A percentile compares a stretch with the other conserved stretches of the same genome.
Conservation (phyloP, 176 grass and related monocot species). For the Aegilops sharonensis region DNA sequence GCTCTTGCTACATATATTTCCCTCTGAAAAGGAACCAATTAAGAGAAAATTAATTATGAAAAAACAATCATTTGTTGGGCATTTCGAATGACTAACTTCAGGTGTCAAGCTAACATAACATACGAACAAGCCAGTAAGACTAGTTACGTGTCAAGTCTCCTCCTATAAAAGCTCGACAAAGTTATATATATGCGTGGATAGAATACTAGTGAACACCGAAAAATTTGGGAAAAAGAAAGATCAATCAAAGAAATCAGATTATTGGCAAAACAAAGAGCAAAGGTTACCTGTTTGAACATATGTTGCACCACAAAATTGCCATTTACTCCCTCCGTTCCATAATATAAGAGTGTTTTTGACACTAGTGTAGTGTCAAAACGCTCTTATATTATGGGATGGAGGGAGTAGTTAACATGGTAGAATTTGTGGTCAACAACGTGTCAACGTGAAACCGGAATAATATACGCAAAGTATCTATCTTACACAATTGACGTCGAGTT, state of each 20-base stretch:
- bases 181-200: not conserved
- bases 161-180: not conserved
- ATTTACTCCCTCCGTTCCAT: too few relatives aligned
- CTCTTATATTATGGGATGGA: too few relatives aligned
- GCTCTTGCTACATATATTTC: slow-evolving; percentile 95
- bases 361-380: too few relatives aligned
- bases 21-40: slow-evolving; percentile 35
- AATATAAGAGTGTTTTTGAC: too few relatives aligned
- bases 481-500: not conserved
- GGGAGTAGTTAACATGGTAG: not conserved
- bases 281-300: not conserved
- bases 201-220: not conserved
- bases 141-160: not conserved
- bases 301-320: not conserved
- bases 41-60: slow-evolving; percentile 2
- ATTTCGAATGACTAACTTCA: not conserved
- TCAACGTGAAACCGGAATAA: not conserved
- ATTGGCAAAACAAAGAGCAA: not conserved
- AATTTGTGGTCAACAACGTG: slow-evolving; percentile 6
- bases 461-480: not conserved
- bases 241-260: not conserved
- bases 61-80: not conserved
- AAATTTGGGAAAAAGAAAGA: not conserved
- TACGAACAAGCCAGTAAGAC: not conserved
- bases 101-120: slow-evolving; percentile 3